A percentile compares a stretch with the other conserved stretches of the same genome.
phyloP scores from a whole-genome alignment of 2,329 filamentous ascomycete genomes.

The Cercospora citrullina region DNA sequence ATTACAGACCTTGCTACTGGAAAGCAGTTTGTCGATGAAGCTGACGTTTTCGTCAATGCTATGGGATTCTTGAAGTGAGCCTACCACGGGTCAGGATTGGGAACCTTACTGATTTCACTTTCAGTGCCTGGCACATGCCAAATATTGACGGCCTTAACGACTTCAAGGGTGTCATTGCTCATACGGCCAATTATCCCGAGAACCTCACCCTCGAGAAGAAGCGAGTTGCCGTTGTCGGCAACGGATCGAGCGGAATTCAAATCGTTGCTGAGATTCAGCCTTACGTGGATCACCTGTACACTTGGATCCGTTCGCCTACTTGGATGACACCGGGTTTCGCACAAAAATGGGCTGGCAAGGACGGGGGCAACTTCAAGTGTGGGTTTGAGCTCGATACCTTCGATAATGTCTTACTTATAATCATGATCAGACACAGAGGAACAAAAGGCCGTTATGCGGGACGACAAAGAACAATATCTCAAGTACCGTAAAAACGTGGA shows the following conservation, averaged over 20 bases:
- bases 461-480: not conserved
- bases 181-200: slow-evolving; percentile 34
- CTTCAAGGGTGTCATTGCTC: not conserved
- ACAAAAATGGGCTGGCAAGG: slow-evolving; percentile 46
- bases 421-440: not conserved
- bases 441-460: not conserved
- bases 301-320: slow-evolving; percentile 20
- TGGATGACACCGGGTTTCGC: slow-evolving; percentile 44
- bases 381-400: slow-evolving; percentile 38
- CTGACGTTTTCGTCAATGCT: slow-evolving; percentile 30
- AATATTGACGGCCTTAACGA: not conserved
- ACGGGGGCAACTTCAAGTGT: slow-evolving; percentile 48
- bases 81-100: slow-evolving; percentile 29
- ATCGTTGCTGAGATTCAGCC: slow-evolving; percentile 42
- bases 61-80: slow-evolving; percentile 38
- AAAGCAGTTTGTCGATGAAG: slow-evolving; percentile 40
- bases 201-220: slow-evolving; percentile 34
- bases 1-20: slow-evolving; percentile 32
- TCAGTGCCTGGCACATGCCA: not conserved
- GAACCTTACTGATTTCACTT: not conserved
- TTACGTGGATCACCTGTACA: slow-evolving; percentile 42
- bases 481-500: not conserved
- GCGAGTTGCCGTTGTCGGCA: slow-evolving; percentile 38
- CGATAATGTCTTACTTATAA: not conserved
- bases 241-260: slow-evolving; percentile 44